Conservation (phyloP, 805 yeast genomes). For the Candida manassasensis region DNA sequence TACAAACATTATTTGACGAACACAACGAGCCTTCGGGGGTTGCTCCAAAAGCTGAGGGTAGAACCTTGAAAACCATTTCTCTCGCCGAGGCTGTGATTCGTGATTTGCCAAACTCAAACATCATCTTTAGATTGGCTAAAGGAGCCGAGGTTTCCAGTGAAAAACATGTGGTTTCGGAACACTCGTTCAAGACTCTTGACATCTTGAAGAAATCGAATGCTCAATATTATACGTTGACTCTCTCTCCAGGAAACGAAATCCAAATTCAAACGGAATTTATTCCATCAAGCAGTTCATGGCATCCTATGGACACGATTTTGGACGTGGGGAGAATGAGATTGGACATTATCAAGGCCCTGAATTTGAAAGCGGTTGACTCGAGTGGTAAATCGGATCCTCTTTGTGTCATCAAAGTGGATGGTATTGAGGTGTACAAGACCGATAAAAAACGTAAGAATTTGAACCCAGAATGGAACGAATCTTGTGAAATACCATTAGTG, state of each 20-base stretch:
- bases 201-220: constrained; percentile 47
- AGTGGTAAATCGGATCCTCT: constrained; percentile 80
- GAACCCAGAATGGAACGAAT: constrained; percentile 76
- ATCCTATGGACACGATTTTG: constrained; percentile 54
- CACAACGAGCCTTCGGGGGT: constrained; percentile 53
- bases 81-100: constrained; percentile 60
- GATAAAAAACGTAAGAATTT: constrained; percentile 61
- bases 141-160: constrained; percentile 42
- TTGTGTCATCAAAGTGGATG: constrained; percentile 49
- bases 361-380: constrained; percentile 55
- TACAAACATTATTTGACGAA: constrained; percentile 66
- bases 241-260: constrained; percentile 38
- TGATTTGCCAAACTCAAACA: constrained; percentile 59
- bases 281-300: constrained; percentile 53
- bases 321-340: constrained; percentile 65
- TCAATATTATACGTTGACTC: constrained; percentile 41
- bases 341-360: constrained; percentile 52
- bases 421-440: constrained; percentile 50
- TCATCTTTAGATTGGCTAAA: constrained; percentile 54
- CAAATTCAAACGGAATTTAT: constrained; percentile 52
- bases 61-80: constrained; percentile 39
- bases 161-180: constrained; percentile 50
- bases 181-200: constrained; percentile 46
- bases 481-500: constrained; percentile 51
- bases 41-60: constrained; percentile 45